Percentiles rank a stretch among this genome's conserved stretches.
Conservation (phyloP, 2,329 filamentous ascomycete species). For the Calonectria hawksworthii region DNA sequence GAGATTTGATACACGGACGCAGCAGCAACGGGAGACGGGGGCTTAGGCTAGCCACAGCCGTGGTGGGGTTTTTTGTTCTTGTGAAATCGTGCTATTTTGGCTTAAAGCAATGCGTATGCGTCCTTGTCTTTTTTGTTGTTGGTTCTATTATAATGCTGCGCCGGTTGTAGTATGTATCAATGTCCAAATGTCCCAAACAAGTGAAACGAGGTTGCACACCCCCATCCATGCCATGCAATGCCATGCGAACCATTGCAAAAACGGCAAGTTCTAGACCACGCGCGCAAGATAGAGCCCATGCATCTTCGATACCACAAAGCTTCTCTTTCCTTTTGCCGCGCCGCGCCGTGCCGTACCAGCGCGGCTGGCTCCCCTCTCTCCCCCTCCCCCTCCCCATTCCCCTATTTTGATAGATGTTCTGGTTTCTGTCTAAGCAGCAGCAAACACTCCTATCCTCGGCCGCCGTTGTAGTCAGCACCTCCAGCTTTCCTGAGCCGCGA, state of each 20-base stretch:
- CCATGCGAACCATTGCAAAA: background rate
- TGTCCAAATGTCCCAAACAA: constrained; percentile 13
- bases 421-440: too few species aligned
- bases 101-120: background rate
- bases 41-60: background rate
- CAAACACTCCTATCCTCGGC: constrained; percentile 59
- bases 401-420: background rate
- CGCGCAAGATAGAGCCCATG: background rate
- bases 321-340: background rate
- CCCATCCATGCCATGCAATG: background rate
- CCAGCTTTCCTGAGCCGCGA: constrained; percentile 74
- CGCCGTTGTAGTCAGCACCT: constrained; percentile 80
- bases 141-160: constrained; percentile 3
- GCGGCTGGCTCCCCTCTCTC: background rate
- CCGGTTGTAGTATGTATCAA: constrained; percentile 8
- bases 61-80: background rate
- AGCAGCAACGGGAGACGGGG: too few species aligned
- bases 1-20: constrained; percentile 1
- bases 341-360: background rate
- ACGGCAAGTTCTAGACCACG: constrained; percentile 9
- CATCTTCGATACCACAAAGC: background rate
- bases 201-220: background rate
- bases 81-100: background rate
- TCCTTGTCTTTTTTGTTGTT: background rate
- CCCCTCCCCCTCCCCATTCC: background rate